Base-by-base conservation (phyloP, 306 rosid species). In the Rosa chinensis region DNA sequence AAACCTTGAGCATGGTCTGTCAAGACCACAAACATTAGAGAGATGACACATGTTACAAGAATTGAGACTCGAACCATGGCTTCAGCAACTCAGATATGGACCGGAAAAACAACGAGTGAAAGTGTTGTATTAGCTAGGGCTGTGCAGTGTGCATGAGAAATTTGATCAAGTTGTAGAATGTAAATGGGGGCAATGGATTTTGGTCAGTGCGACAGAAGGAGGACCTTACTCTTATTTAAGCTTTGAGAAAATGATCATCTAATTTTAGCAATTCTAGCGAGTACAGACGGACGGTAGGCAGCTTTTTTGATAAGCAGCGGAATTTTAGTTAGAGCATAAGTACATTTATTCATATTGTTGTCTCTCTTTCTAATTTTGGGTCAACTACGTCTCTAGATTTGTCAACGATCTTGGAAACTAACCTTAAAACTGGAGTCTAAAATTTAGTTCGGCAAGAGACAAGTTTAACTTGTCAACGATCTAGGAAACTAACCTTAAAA, bases 1-100 rank as follows among this genome's bases (percentile, higher is more conserved):
- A 92, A 45, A 18, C 83, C 72, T 52, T 69, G 80, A 64, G 61
- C 76, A 4, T 61, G 78, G 28, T 71, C 6, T n/a, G 73, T 59
- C 56, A 63, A 70, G 77, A 16, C 50, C 68, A 90, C 5, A 73
- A 56, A 17, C 69, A 10, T 13, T 5, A 63, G 8, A 43, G 68
- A 78, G 53, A 83, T n/a, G 10, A 48, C 25, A 2, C 12, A 64
- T 83, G 83, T 63, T 17, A 32, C 42, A 0, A 82, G 66, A 50
- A 84, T 74, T 56, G 39, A 1, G 55, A 64, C 72, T 48, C 49
- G 43, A 28, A 52, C 45, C 79, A 61, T 75, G 70, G 28, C 8
- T 28, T 23, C 45, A 45, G 28, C 71, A 37, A 52, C 70, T 45
- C 35, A 5, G 37, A 5, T 45, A 16, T 10, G 70, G 43, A n/a